Evolutionary conservation across 768 basidiomycete genomes (phyloP), one percentile per base, ranked within the genome.

Genomic region (Grammothele lineata): DNA sequence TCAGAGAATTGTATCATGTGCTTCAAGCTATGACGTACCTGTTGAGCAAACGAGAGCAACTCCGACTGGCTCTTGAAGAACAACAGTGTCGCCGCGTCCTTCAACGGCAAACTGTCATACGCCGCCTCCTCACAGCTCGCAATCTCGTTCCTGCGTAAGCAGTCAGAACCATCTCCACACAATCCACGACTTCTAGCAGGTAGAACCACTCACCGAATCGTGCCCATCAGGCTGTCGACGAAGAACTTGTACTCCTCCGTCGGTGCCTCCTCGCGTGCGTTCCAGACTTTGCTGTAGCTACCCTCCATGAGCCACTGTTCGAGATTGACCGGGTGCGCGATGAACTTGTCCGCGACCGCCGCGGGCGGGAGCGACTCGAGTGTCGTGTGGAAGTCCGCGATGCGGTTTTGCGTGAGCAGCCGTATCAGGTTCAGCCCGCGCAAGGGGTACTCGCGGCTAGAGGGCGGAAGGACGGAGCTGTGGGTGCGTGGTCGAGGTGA

Each of bases 291-390:
- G 68, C 90, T 92, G 66, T 98, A 99, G 59, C 87, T 88, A 32
- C 95, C 95, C 65, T 98, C 95, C 95, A 99, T 99, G 37, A 98
- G 77, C 90, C 94, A 97, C 40, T 88, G 77, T 65, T 99, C 95
- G 51, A 94, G 80, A 63, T 93, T 89, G 47, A 93, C 85, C 11
- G 91, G 89, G 63, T 92, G 92, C 43, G 78, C 75, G 59, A 93
- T 81, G 62, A 74, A 91, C 5, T 81, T 78, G 63, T 87, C 87
- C 37, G 76, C 75, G 53, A 85, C 83, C 0, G 86, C 80, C 34
- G 80, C 77, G 27, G 81, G 63, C 2, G 84, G 83, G 24, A 99
- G 78, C 30, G 90, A 88, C 65, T 99, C 95, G 39, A 99, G 80
- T 11, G 92, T 85, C 18, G 93, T 96, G 66, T 99, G 95, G 72